Evolutionary conservation across 805 yeast genomes (phyloP).

Genomic region (Priceomyces medius): DNA sequence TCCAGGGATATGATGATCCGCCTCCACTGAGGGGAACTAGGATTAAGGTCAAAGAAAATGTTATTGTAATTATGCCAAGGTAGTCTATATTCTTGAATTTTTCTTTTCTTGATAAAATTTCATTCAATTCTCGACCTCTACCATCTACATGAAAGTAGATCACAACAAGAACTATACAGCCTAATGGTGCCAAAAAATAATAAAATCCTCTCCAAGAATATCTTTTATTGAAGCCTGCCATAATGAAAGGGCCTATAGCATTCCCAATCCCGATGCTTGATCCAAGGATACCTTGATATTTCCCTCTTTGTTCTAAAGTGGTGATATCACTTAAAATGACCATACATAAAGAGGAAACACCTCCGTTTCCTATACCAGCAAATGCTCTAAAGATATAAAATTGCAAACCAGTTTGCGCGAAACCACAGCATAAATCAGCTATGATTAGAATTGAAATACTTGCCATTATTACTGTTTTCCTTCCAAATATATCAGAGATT

Average conservation of each 20-base stretch:
- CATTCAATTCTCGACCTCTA: slow-evolving; percentile 11
- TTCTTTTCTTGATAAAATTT: slow-evolving; percentile 29
- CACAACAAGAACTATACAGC: slow-evolving; percentile 28
- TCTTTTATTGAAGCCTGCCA: slow-evolving; percentile 47
- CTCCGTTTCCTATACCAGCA: slow-evolving; percentile 59
- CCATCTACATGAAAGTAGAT: slow-evolving; percentile 35
- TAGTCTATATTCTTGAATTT: slow-evolving; percentile 51
- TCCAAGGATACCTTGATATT: slow-evolving; percentile 57
- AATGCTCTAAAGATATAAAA: slow-evolving; percentile 53
- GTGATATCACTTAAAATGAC: slow-evolving; percentile 55
- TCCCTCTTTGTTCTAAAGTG: slow-evolving; percentile 52
- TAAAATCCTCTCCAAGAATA: slow-evolving; percentile 57
- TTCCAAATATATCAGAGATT: slow-evolving; percentile 53
- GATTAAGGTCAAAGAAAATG: slow-evolving; percentile 48
- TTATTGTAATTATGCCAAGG: slow-evolving; percentile 45
- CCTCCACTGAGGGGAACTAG: slow-evolving; percentile 63
- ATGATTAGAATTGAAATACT: slow-evolving; percentile 39
- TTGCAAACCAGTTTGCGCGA: slow-evolving; percentile 48
- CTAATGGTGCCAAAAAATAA: slow-evolving; percentile 46
- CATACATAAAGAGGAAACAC: slow-evolving; percentile 50
- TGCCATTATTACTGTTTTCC: slow-evolving; percentile 44
- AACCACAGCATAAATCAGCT: slow-evolving; percentile 51
- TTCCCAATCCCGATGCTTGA: slow-evolving; percentile 51
- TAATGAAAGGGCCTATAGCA: slow-evolving; percentile 55
- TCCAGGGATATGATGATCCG: slow-evolving; percentile 59